Percentiles rank a stretch among this genome's conserved stretches.
Conservation (phyloP, 2,329 filamentous ascomycete genomes). For the Chaetomium sp. region DNA sequence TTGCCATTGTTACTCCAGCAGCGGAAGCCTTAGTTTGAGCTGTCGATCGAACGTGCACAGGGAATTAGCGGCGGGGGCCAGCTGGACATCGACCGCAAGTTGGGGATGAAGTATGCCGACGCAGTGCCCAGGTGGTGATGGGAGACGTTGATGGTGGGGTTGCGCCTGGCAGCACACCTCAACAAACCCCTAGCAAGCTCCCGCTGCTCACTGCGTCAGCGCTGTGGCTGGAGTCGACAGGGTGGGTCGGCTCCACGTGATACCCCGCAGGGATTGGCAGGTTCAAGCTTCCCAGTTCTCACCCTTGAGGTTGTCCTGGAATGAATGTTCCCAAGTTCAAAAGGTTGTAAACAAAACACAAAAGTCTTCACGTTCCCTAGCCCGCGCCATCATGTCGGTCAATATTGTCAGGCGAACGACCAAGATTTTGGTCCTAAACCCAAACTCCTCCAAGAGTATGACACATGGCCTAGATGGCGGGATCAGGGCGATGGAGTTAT, state of each 20-base stretch:
- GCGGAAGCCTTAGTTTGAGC: background rate
- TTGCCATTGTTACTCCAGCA: slow-evolving; percentile 39
- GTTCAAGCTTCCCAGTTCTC: background rate
- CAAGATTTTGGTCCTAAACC: slow-evolving; percentile 67
- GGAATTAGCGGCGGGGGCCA: background rate
- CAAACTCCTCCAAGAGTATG: slow-evolving; percentile 70
- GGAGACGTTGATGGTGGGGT: slow-evolving; percentile 23
- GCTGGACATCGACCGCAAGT: slow-evolving; percentile 6
- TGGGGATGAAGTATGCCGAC: background rate
- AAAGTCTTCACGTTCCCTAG: background rate
- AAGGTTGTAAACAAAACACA: background rate
- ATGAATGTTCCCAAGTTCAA: too few relatives aligned
- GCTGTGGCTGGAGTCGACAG: slow-evolving; percentile 17
- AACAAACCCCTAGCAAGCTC: slow-evolving; percentile 6
- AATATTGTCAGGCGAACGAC: slow-evolving; percentile 28
- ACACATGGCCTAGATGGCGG: slow-evolving; percentile 55
- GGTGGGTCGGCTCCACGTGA: slow-evolving; percentile 19
- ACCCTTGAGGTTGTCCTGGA: too few relatives aligned
- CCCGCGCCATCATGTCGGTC: slow-evolving; percentile 13
- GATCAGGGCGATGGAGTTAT: slow-evolving; percentile 37
- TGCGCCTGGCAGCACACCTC: slow-evolving; percentile 6
- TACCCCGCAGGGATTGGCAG: slow-evolving; percentile 19
- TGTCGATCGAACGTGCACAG: background rate
- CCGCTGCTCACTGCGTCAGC: slow-evolving; percentile 12
- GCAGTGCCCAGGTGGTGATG: slow-evolving; percentile 6